Conservation (phyloP, 2,329 filamentous ascomycete genomes). For the Capronia coronata region DNA sequence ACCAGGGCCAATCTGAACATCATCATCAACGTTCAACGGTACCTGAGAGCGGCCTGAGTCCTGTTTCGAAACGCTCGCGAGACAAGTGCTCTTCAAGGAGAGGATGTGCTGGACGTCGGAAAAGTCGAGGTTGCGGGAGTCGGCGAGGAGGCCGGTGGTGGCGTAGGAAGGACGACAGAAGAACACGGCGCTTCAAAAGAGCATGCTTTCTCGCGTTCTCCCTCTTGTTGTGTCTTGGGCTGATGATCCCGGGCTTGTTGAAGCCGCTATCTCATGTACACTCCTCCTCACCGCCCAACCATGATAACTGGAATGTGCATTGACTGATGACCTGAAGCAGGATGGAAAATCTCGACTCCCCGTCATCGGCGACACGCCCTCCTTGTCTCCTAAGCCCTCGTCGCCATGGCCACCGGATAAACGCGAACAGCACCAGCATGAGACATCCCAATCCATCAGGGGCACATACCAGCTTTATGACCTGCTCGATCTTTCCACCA, state of each 20-base stretch:
- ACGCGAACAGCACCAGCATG: conserved; percentile 22
- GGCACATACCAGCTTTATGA: conserved; percentile 34
- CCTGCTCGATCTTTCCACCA: conserved; percentile 31
- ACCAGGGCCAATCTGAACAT: background rate
- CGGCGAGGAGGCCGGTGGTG: conserved; percentile 1
- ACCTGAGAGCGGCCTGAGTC: conserved; percentile 3
- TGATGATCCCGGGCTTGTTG: conserved; percentile 22
- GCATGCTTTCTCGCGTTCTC: conserved; percentile 17
- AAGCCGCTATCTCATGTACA: conserved; percentile 21
- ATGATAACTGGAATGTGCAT: background rate
- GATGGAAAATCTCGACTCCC: conserved; percentile 13
- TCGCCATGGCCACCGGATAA: conserved; percentile 11
- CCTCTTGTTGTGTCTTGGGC: conserved; percentile 19
- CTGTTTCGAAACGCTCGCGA: conserved; percentile 1
- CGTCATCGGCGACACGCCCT: conserved; percentile 5
- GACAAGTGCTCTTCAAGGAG: background rate
- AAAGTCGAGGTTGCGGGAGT: conserved; percentile 10
- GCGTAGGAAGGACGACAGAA: conserved; percentile 8
- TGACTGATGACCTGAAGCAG: conserved; percentile 1
- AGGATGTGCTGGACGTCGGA: conserved; percentile 9
- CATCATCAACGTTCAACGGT: background rate
- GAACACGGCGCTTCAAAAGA: conserved; percentile 17
- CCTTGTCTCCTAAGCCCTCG: background rate
- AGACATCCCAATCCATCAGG: conserved; percentile 27
- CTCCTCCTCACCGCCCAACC: background rate